Evolutionary conservation across 306 rosid genomes (phyloP).

Genomic region (Trifolium pratense): DNA sequence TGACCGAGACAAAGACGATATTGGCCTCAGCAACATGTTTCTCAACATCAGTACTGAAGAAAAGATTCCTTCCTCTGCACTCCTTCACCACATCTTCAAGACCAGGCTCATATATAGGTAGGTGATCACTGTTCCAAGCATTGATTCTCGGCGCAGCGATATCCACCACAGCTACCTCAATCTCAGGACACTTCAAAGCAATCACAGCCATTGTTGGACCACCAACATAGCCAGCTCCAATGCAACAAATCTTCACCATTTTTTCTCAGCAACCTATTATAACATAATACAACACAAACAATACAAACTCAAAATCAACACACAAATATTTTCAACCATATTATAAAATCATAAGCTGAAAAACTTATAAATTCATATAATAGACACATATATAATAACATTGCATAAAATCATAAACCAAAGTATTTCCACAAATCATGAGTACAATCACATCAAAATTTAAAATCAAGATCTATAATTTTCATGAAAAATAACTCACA

Average conservation of each 20-base stretch:
- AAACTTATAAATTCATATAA: background rate
- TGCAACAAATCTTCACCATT: constrained; percentile 97
- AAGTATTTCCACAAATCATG: constrained; percentile 16
- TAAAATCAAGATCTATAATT: constrained; percentile 49
- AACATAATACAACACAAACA: background rate
- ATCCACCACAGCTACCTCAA: constrained; percentile 66
- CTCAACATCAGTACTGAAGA: constrained; percentile 76
- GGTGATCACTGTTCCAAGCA: constrained; percentile 74
- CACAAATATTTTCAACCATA: background rate
- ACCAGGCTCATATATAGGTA: constrained; percentile 73
- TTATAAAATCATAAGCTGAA: background rate
- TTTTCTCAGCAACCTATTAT: constrained; percentile 50
- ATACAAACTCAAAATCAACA: constrained; percentile 22
- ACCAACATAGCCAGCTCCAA: constrained; percentile 95
- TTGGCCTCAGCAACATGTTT: constrained; percentile 83
- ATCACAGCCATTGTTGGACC: constrained; percentile 98
- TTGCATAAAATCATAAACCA: background rate
- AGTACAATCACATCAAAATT: background rate
- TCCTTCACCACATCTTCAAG: constrained; percentile 71
- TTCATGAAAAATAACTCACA: background rate
- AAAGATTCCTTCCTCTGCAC: constrained; percentile 68
- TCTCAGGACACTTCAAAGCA: constrained; percentile 68
- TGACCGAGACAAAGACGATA: constrained; percentile 88
- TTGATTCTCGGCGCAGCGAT: constrained; percentile 52
- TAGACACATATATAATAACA: background rate